Conservation (phyloP, 768 basidiomycete species). For the Tulasnella sp. region DNA sequence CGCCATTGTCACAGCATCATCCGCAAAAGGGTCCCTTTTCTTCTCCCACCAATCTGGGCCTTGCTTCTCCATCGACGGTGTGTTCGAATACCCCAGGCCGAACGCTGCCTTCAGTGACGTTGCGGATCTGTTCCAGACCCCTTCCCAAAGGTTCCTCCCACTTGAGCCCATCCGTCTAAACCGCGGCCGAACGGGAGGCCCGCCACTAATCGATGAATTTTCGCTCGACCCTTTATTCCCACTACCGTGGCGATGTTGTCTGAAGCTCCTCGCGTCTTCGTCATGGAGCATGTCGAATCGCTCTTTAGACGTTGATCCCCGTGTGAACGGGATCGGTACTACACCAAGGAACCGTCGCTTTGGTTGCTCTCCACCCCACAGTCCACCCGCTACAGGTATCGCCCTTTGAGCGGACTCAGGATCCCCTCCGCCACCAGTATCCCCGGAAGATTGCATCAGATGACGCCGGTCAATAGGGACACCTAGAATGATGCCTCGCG, state of each 20-base stretch:
- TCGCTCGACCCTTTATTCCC: background rate
- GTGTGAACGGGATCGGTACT: background rate
- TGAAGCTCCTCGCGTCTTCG: constrained; percentile 25
- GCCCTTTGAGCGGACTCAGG: constrained; percentile 1
- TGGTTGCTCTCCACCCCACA: background rate
- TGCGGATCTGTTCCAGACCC: background rate
- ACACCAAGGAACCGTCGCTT: background rate
- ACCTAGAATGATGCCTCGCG: background rate
- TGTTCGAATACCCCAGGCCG: background rate
- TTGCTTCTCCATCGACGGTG: background rate
- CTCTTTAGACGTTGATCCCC: background rate
- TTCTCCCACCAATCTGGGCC: constrained; percentile 35
- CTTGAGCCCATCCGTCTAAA: constrained; percentile 6
- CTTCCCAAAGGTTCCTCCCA: background rate
- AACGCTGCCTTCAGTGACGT: constrained; percentile 7
- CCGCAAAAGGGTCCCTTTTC: constrained; percentile 40
- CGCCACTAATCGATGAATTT: background rate
- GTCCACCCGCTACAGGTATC: constrained; percentile 5
- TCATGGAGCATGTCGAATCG: constrained; percentile 26
- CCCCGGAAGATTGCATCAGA: background rate
- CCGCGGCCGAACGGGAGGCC: constrained; percentile 22
- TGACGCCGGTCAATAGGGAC: background rate
- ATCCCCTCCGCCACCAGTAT: constrained; percentile 6
- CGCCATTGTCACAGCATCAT: constrained; percentile 32
- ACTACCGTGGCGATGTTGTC: constrained; percentile 21